phyloP scores from a whole-genome alignment of 1,139 yeast genomes.

The Suhomyces bolitotheri region DNA sequence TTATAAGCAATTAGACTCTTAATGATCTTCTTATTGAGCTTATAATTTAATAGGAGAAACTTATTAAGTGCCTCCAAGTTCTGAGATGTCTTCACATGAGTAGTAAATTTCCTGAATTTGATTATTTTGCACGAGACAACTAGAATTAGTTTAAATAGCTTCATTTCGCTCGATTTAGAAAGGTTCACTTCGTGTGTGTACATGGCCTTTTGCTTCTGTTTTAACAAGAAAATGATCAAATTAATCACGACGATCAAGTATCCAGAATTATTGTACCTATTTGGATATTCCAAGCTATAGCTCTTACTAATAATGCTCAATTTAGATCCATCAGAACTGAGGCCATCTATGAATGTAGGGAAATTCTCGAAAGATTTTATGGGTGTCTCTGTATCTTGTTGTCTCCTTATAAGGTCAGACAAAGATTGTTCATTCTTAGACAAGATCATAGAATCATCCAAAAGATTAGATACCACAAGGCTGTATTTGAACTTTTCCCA shows the following conservation, averaged over 20 bases:
- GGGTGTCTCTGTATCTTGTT: background rate
- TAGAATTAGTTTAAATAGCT: slow-evolving; percentile 36
- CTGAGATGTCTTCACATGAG: slow-evolving; percentile 27
- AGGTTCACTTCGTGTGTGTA: slow-evolving; percentile 2
- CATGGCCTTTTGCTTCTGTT: slow-evolving; percentile 18
- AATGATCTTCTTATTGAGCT: slow-evolving; percentile 42
- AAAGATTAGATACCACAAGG: slow-evolving; percentile 40
- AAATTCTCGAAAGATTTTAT: background rate
- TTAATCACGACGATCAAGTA: slow-evolving; percentile 21
- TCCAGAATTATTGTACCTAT: slow-evolving; percentile 14
- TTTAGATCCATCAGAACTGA: slow-evolving; percentile 19
- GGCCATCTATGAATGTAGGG: slow-evolving; percentile 11
- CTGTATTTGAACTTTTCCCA: slow-evolving; percentile 48
- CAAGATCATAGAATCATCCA: slow-evolving; percentile 45
- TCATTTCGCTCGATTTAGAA: slow-evolving; percentile 13
- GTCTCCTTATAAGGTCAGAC: slow-evolving; percentile 7
- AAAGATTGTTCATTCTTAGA: slow-evolving; percentile 46
- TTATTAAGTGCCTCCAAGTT: slow-evolving; percentile 27
- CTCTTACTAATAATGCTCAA: slow-evolving; percentile 12
- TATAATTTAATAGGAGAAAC: slow-evolving; percentile 39
- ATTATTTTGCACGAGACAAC: slow-evolving; percentile 33
- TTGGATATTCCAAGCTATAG: slow-evolving; percentile 13
- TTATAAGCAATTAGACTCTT: slow-evolving; percentile 33
- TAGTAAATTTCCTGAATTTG: slow-evolving; percentile 28
- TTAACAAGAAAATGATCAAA: slow-evolving; percentile 28